phyloP scores from a whole-genome alignment of 352 stramenopile genomes.

The Albugo laibachii region DNA sequence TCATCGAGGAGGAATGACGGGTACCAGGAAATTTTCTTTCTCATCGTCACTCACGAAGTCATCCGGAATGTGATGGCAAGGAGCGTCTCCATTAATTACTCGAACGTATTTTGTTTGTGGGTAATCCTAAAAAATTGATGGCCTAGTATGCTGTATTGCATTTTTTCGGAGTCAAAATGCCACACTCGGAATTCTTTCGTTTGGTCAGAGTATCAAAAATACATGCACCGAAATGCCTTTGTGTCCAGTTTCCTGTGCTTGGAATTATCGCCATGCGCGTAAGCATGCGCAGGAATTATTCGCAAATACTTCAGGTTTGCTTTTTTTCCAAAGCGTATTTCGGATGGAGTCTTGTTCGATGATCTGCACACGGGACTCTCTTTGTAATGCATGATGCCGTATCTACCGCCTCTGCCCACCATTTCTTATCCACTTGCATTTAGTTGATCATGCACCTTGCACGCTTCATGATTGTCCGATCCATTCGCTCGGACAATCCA shows the following conservation, averaged over 20 bases:
- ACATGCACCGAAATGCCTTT: constrained; percentile 6
- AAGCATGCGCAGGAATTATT: constrained; percentile 5
- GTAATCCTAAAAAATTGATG: no score
- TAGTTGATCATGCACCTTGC: constrained; percentile 4
- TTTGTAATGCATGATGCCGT: constrained; percentile 6
- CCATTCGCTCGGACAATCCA: constrained; percentile 4
- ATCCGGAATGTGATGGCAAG: no score
- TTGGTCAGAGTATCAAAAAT: constrained; percentile 2
- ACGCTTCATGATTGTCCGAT: constrained; percentile 4
- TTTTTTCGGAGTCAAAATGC: no score
- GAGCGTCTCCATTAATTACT: no score
- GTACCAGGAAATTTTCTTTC: no score
- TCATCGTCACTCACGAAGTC: no score
- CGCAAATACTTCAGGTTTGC: constrained; percentile 2
- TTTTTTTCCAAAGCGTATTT: not conserved
- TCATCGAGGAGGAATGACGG: no score
- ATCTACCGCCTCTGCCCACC: constrained; percentile 7
- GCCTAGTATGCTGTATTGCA: no score
- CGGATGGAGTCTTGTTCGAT: constrained; percentile 3
- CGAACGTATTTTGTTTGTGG: no score
- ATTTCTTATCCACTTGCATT: constrained; percentile 1
- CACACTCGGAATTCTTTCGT: constrained; percentile 1
- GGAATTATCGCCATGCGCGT: constrained; percentile 4
- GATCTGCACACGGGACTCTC: not conserved
- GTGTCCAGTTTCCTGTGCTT: constrained; percentile 4